Base-by-base conservation (phyloP, 192 early-diverging fungal genomes). In the Thamnidium elegans region DNA sequence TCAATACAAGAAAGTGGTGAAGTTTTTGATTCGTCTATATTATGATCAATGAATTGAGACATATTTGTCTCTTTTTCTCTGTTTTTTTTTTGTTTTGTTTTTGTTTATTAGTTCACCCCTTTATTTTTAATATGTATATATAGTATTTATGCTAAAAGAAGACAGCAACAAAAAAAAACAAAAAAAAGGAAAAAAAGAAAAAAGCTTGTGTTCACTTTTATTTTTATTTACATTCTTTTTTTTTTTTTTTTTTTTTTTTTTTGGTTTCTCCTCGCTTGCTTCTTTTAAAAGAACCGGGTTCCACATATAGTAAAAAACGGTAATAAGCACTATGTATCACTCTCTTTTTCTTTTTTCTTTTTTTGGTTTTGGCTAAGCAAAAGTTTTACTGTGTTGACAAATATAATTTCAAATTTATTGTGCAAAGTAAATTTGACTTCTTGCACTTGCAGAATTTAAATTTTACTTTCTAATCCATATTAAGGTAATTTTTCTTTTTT, bases 1-100 rank as follows among this genome's bases (percentile, higher is more conserved):
- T 91, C 92, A 32, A 71, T 62, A 15, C 43, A 58, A 42, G 66
- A 66, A 15, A 58, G 47, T 15, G 65, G 55, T 60, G 14, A 32
- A 60, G 15, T 42, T 30, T 10, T 39, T 39, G 36, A 4, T 39
- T 39, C 5, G 1, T 39, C 9, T 39, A 1, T 6, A 39, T 56
- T 30, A 39, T 56, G 55, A 36, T 56, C 32, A 39, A 15, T 32
- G 34, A 34, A 39, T 7, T 56, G 55, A 9, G 55, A 11, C 4
- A 34, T 34, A 34, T 32, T 30, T 39, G 31, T 56, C 31, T 56
- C 54, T 55, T 55, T 26, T n/a, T n/a, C n/a, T n/a, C n/a, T n/a
- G n/a, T n/a, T 55, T 55, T 32, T 32, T 56, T 56, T 34, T 56
- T n/a, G 31, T 36, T 56, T 56, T 55, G 54, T 31, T 7, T 19